Base-by-base conservation (phyloP, 2,329 filamentous ascomycete genomes). In the Cladosporium sp. region DNA sequence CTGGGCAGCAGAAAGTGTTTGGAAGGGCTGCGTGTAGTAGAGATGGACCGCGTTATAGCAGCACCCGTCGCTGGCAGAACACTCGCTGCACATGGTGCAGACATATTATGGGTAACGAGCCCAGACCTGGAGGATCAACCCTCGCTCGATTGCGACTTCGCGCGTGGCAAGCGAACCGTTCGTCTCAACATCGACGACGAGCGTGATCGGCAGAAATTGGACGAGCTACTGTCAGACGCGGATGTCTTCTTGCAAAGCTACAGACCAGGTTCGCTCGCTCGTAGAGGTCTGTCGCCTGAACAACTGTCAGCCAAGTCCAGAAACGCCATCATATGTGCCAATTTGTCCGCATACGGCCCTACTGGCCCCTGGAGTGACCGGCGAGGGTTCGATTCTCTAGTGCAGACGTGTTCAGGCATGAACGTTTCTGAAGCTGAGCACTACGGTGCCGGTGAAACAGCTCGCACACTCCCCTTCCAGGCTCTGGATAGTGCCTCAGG, bases 401-500 rank as follows among this genome's bases (percentile, higher is more conserved):
- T 85, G 0, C 85, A 88, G 73, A 85, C 85, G 8, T 84, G 81
- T 64, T 81, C 83, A 0, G 86, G 85, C 0, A 81, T 87, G 73
- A 87, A 87, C 54, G 77, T 85, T 1, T 83, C 83, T 0, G 85
- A 88, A 70, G 85, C 85, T 0, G 78, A 82, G 65, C 79, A 81
- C 55, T 80, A 73, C 26, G 80, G 77, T 2, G 66, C 71, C 0
- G 79, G 78, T 0, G 80, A 82, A 57, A 64, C 75, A 0, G 80
- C 82, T 0, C 78, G 79, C 0, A 75, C 80, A 0, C 75, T 81
- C 36, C 86, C 86, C 0, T 85, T 82, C 64, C 86, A 88, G 73
- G 85, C 82, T 0, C 78, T 88, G 0, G 86, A 88, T 71, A 84
- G 88, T 67, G 83, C 80, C 0, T 79, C 79, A 0, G 86, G 86